A percentile compares a stretch with the other conserved stretches of the same genome.
phyloP scores from a whole-genome alignment of 352 stramenopile species.

The Phytophthora agathidicida region DNA sequence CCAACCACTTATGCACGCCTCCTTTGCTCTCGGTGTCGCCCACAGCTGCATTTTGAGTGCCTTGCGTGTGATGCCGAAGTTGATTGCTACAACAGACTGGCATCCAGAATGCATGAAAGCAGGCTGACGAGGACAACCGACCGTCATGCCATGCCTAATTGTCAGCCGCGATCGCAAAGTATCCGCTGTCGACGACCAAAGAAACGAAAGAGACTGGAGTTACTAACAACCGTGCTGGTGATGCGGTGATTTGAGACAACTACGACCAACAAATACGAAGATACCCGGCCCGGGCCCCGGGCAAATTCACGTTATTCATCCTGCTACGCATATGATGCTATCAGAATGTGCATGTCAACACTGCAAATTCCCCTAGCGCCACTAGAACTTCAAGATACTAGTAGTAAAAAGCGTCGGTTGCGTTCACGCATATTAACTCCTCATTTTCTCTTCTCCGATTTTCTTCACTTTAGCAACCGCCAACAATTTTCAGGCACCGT shows the following conservation, averaged over 20 bases:
- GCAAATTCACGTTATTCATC: conserved; percentile 4
- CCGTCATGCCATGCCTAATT: not conserved
- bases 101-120: not conserved
- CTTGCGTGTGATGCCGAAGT: conserved; percentile 8
- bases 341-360: no score
- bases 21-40: conserved; percentile 11
- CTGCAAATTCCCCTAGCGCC: not conserved
- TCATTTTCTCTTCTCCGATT: no score
- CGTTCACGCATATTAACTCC: no score
- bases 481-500: conserved; percentile 40
- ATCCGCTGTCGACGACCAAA: not conserved
- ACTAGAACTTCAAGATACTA: not conserved
- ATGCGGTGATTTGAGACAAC: conserved; percentile 2
- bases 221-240: not conserved
- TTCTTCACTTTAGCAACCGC: conserved; percentile 42
- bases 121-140: no score
- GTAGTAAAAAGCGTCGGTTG: no score
- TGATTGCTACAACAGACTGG: conserved; percentile 12
- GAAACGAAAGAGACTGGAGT: not conserved
- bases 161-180: conserved; percentile 2
- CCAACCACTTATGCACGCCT: conserved; percentile 20
- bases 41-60: conserved; percentile 5
- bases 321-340: conserved; percentile 3
- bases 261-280: conserved; percentile 5
- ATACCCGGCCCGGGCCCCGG: no score